phyloP scores from a whole-genome alignment of 805 yeast species.

The Yamadazyma laniorum region DNA sequence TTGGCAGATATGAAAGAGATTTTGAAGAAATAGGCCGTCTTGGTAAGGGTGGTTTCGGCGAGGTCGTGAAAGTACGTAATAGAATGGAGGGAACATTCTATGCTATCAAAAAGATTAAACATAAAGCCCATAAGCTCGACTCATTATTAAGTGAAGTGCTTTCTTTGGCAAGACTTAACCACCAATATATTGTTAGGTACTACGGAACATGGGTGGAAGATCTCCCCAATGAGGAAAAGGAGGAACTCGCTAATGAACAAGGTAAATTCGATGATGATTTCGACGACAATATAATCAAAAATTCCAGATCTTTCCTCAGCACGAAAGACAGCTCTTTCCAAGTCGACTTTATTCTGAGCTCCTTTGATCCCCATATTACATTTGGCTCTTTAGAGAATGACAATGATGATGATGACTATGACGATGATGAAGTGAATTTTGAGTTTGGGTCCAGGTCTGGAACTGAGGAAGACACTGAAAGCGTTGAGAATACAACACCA shows the following conservation, averaged over 20 bases:
- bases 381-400: conserved; percentile 47
- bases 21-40: conserved; percentile 90
- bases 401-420: conserved; percentile 25
- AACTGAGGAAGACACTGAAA: conserved; percentile 9
- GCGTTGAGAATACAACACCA: conserved; percentile 7
- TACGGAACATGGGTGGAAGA: conserved; percentile 98
- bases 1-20: conserved; percentile 84
- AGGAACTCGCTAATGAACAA: conserved; percentile 16
- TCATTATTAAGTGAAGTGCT: conserved; percentile 87
- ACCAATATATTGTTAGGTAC: conserved; percentile 93
- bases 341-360: conserved; percentile 69
- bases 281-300: conserved; percentile 14
- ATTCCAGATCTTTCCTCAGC: conserved; percentile 17
- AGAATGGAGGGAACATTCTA: conserved; percentile 91
- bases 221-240: conserved; percentile 27
- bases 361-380: conserved; percentile 46
- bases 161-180: conserved; percentile 86
- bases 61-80: conserved; percentile 95
- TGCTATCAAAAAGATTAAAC: conserved; percentile 89
- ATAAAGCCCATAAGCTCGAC: conserved; percentile 74
- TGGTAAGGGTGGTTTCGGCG: conserved; percentile 97
- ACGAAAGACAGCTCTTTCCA: conserved; percentile 29
- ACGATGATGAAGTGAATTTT: conserved; percentile 25
- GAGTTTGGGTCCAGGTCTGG: conserved; percentile 29
- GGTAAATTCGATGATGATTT: conserved; percentile 23